These are phyloP conservation scores for Tuber melanosporum DNA, from an alignment of 495 filamentous ascomycete species.

Conservation along the genomic window DNA sequence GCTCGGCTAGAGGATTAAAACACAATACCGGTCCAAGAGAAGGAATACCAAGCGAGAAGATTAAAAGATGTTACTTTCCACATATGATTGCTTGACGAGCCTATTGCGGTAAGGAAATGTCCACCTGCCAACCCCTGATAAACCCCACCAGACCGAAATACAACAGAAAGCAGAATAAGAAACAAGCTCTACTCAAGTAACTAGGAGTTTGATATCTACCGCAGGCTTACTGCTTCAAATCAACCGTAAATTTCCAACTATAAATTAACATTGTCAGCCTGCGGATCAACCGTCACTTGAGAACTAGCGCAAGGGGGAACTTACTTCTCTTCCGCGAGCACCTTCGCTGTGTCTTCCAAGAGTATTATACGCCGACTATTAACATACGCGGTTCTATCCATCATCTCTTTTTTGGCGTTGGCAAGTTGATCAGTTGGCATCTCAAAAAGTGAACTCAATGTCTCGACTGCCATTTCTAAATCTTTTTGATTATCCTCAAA, in stretches of 20 bases:
- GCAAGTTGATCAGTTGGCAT: slow-evolving; percentile 79
- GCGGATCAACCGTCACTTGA: not conserved
- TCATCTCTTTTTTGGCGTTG: slow-evolving; percentile 85
- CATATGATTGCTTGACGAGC: slow-evolving; percentile 2
- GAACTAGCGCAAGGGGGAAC: not conserved
- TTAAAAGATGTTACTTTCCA: slow-evolving; percentile 3
- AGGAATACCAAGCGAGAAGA: not conserved
- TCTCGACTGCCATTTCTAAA: slow-evolving; percentile 92
- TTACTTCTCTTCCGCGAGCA: slow-evolving; percentile 73
- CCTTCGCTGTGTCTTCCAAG: slow-evolving; percentile 82
- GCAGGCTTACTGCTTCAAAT: slow-evolving; percentile 21
- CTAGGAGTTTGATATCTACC: not conserved
- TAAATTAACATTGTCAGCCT: slow-evolving; percentile 19
- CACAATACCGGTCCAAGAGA: not conserved
- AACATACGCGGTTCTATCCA: slow-evolving; percentile 97
- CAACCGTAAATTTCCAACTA: slow-evolving; percentile 42
- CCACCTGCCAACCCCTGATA: not conserved
- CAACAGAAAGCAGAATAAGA: not conserved
- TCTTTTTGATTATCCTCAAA: slow-evolving; percentile 99
- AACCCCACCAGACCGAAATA: not conserved
- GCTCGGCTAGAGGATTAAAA: not conserved
- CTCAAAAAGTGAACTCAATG: slow-evolving; percentile 94
- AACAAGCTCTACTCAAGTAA: slow-evolving; percentile 1
- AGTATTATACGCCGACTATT: slow-evolving; percentile 85
- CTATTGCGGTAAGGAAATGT: not conserved